A percentile compares a stretch with the other conserved stretches of the same genome.
Evolutionary conservation across 177 flowering plant species (phyloP).

Genomic region (Vitis hybrid): DNA sequence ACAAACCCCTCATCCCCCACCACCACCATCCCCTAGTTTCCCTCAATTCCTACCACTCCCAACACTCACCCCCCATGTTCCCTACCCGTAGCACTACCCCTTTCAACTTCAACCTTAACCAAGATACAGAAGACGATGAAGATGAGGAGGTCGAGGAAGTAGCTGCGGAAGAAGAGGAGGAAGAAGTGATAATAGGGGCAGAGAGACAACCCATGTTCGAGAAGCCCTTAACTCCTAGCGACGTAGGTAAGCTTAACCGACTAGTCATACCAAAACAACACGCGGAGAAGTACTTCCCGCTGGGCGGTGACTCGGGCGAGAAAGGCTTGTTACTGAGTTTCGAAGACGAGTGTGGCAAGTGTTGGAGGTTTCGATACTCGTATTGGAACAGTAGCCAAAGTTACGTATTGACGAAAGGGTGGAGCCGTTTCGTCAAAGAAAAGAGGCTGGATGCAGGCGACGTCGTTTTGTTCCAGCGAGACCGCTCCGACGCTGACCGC

Average conservation of each 20-base stretch:
- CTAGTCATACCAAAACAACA: constrained; percentile 94
- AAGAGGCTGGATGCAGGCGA: constrained; percentile 85
- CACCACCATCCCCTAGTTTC: constrained; percentile 19
- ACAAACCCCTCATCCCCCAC: constrained; percentile 13
- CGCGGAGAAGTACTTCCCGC: constrained; percentile 88
- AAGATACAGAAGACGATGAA: constrained; percentile 5
- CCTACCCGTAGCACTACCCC: constrained; percentile 8
- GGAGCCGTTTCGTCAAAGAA: constrained; percentile 93
- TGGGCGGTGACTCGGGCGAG: constrained; percentile 42
- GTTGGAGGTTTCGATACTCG: constrained; percentile 83
- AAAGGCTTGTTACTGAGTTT: constrained; percentile 67
- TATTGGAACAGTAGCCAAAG: constrained; percentile 97
- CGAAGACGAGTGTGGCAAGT: constrained; percentile 59
- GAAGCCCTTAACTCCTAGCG: constrained; percentile 89
- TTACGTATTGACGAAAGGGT: constrained; percentile 90
- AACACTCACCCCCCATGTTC: constrained; percentile 17
- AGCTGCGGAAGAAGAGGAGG: background rate
- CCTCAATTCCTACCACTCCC: background rate
- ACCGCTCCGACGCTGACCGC: constrained; percentile 28
- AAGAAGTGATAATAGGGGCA: background rate
- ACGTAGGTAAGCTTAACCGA: constrained; percentile 92
- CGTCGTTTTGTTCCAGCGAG: constrained; percentile 58
- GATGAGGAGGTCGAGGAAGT: constrained; percentile 9
- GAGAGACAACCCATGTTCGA: constrained; percentile 66
- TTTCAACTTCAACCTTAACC: constrained; percentile 15